A percentile compares a stretch with the other conserved stretches of the same genome.
phyloP scores from a whole-genome alignment of 495 filamentous ascomycete species.

The Mycothermus thermophilus region DNA sequence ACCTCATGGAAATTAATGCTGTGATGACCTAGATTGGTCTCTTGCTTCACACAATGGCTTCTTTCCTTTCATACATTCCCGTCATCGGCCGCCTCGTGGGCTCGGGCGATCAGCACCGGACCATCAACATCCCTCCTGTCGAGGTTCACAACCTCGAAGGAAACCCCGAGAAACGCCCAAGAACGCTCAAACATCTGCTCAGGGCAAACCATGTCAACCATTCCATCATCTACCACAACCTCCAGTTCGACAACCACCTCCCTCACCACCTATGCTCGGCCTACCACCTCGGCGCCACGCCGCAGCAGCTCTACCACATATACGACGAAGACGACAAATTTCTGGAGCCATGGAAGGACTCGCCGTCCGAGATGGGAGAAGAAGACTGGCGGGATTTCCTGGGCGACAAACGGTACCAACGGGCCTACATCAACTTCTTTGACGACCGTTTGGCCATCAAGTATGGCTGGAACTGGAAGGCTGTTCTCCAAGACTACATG shows the following conservation, averaged over 20 bases:
- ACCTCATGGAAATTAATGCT: too few relatives aligned
- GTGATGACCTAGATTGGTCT: too few relatives aligned
- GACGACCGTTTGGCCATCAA: constrained; percentile 68
- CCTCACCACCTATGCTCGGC: constrained; percentile 76
- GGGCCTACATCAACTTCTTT: constrained; percentile 84
- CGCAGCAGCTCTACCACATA: constrained; percentile 55
- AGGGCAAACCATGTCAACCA: constrained; percentile 85
- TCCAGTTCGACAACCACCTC: constrained; percentile 75
- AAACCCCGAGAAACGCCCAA: constrained; percentile 56
- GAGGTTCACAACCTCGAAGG: constrained; percentile 67
- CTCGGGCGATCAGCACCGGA: constrained; percentile 11
- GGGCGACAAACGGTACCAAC: constrained; percentile 64
- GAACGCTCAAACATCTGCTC: constrained; percentile 79
- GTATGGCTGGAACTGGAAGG: constrained; percentile 71
- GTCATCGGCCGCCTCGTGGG: constrained; percentile 31
- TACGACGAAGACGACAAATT: constrained; percentile 61
- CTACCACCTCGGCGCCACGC: constrained; percentile 65
- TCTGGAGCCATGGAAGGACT: constrained; percentile 72
- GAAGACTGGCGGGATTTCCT: constrained; percentile 80
- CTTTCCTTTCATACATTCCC: constrained; percentile 36
- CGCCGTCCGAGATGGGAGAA: constrained; percentile 65
- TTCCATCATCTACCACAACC: constrained; percentile 63
- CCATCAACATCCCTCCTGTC: constrained; percentile 55
- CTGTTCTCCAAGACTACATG: constrained; percentile 59
- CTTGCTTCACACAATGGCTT: too few relatives aligned